Percentiles rank a stretch among this genome's conserved stretches.
phyloP scores from a whole-genome alignment of 805 yeast species.

The Cyberlindnera xishuangbannaensis region DNA sequence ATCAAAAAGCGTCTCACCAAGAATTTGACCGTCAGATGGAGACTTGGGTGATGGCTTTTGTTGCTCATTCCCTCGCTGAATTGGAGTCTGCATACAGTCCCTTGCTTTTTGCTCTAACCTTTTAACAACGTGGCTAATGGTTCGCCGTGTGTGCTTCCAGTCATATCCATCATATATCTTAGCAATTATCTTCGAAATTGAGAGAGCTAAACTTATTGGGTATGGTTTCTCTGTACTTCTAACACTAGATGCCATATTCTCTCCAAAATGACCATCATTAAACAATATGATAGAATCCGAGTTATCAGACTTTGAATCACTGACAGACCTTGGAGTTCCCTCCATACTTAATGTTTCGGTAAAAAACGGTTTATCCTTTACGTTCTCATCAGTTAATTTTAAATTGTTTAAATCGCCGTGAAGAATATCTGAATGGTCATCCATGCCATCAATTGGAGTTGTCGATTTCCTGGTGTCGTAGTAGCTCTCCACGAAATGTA shows the following conservation, averaged over 20 bases:
- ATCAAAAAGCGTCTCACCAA: conserved; percentile 66
- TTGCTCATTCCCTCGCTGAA: conserved; percentile 3
- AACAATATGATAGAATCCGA: conserved; percentile 21
- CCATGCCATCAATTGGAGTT: not conserved
- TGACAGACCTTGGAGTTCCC: too few relatives aligned
- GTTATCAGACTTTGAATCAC: too few relatives aligned
- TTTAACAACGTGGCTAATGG: conserved; percentile 60
- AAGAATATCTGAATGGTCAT: conserved; percentile 19
- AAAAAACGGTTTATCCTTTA: conserved; percentile 16
- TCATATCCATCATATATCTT: conserved; percentile 86
- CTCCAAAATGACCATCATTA: conserved; percentile 23
- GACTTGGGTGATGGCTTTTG: too few relatives aligned
- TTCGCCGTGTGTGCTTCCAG: conserved; percentile 71
- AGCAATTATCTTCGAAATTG: conserved; percentile 34
- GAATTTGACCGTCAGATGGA: conserved; percentile 27
- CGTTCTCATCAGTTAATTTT: conserved; percentile 13
- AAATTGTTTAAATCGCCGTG: conserved; percentile 28
- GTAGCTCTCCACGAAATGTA: conserved; percentile 24
- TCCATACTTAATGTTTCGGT: too few relatives aligned
- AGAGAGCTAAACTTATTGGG: conserved; percentile 24
- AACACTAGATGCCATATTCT: not conserved
- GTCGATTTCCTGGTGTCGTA: conserved; percentile 6
- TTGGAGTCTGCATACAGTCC: conserved; percentile 15
- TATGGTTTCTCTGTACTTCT: conserved; percentile 2
- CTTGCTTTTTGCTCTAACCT: conserved; percentile 48